These are phyloP conservation scores for Cryoendolithus antarcticus DNA, from an alignment of 2,329 filamentous ascomycete species.

Conservation along the genomic window DNA sequence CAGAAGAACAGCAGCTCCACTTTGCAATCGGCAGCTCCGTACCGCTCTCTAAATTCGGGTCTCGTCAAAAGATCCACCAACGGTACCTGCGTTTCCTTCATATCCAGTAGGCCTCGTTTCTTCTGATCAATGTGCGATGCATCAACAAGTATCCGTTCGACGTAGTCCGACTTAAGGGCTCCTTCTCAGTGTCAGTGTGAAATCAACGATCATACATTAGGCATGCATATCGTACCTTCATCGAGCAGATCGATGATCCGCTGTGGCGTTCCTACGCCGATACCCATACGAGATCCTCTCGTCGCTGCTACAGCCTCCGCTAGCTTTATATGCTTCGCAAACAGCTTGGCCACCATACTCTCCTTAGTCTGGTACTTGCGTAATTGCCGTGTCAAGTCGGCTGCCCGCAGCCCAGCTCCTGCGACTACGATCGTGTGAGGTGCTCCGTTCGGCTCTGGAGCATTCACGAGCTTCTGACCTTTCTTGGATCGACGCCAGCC, in stretches of 20 bases:
- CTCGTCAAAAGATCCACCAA: constrained; percentile 62
- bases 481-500: constrained; percentile 27
- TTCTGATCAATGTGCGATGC: constrained; percentile 90
- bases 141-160: constrained; percentile 77
- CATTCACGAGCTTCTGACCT: constrained; percentile 47
- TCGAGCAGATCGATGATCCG: constrained; percentile 72
- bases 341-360: constrained; percentile 73
- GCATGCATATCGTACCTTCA: constrained; percentile 41
- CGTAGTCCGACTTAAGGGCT: constrained; percentile 21
- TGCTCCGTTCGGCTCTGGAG: constrained; percentile 50
- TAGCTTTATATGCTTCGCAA: constrained; percentile 96
- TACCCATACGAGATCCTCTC: constrained; percentile 55
- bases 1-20: constrained; percentile 48
- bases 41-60: constrained; percentile 58
- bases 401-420: constrained; percentile 70
- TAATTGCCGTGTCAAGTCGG: constrained; percentile 66
- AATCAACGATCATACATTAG: too few relatives aligned
- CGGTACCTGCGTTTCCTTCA: constrained; percentile 82
- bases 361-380: constrained; percentile 71
- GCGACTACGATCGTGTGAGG: constrained; percentile 81
- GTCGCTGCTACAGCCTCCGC: constrained; percentile 72
- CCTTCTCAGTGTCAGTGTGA: too few relatives aligned
- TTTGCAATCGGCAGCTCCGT: constrained; percentile 41
- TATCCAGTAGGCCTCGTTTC: constrained; percentile 85
- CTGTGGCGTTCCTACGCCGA: constrained; percentile 82